A percentile compares a stretch with the other conserved stretches of the same genome.
Evolutionary conservation across 73 alveolate species (phyloP).

Genomic region (Effrenium voratum): DNA sequence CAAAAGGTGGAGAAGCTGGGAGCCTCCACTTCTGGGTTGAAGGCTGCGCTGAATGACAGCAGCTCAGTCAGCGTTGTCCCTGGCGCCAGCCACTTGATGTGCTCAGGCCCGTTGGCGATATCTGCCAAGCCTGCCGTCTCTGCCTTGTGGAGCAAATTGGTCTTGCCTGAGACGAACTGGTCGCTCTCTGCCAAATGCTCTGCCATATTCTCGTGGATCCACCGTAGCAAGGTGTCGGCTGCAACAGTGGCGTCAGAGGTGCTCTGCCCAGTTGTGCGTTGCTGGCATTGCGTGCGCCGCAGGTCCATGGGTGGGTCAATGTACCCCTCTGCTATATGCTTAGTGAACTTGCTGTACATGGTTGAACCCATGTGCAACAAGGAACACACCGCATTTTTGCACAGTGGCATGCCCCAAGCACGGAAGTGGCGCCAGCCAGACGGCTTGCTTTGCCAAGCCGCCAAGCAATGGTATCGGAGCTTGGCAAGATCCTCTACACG

Average conservation of each 20-base stretch:
- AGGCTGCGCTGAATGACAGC: background rate
- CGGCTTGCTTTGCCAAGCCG: too few species aligned
- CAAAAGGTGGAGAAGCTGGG: background rate
- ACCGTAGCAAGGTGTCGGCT: background rate
- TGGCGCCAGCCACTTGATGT: background rate
- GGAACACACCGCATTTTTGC: background rate
- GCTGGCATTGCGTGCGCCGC: background rate
- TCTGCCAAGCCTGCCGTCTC: too few species aligned
- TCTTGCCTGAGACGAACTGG: background rate
- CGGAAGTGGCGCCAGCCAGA: background rate
- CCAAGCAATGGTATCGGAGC: background rate
- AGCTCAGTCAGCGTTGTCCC: background rate
- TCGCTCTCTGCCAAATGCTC: background rate
- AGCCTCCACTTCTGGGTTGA: background rate
- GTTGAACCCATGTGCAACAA: background rate
- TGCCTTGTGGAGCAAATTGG: background rate
- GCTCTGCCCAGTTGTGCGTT: background rate
- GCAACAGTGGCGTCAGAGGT: background rate
- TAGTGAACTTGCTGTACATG: background rate
- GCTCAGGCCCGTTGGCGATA: too few species aligned
- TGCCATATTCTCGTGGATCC: background rate
- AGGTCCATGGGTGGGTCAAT: background rate
- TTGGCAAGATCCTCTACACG: background rate
- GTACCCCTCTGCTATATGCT: background rate
- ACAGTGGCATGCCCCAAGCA: background rate